Percentiles rank a stretch among this genome's conserved stretches.
Conservation (phyloP, 768 basidiomycete genomes). For the Macrolepiota albuminosa region DNA sequence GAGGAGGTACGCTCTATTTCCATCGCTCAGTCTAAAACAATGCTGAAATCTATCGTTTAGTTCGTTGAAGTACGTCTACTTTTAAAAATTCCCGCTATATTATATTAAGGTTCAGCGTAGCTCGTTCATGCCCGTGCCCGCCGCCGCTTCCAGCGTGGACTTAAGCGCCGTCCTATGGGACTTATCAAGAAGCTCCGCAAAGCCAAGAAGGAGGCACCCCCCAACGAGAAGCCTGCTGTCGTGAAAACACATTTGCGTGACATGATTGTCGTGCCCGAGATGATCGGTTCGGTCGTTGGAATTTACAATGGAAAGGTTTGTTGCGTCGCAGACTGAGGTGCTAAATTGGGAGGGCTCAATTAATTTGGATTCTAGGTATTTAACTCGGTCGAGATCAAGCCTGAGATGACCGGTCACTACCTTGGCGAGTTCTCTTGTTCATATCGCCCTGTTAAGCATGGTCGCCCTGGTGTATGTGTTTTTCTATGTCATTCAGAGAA, state of each 20-base stretch:
- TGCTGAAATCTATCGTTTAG: conserved; percentile 27
- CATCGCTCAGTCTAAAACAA: background rate
- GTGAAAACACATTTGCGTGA: conserved; percentile 99
- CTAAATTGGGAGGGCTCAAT: background rate
- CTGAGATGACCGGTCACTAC: conserved; percentile 99
- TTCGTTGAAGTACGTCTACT: conserved; percentile 67
- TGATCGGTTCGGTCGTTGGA: conserved; percentile 97
- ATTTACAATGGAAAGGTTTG: conserved; percentile 96
- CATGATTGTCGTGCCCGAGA: conserved; percentile 99
- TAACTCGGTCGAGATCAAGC: conserved; percentile 98
- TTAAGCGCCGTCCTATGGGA: conserved; percentile 97
- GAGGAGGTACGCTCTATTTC: conserved; percentile 70
- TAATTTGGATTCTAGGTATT: conserved; percentile 51
- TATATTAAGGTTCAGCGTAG: conserved; percentile 30
- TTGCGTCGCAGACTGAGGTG: conserved; percentile 1
- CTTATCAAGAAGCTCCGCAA: conserved; percentile 99
- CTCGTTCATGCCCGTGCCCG: conserved; percentile 98
- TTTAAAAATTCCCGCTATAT: background rate
- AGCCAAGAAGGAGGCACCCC: conserved; percentile 98
- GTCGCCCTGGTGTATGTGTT: conserved; percentile 91
- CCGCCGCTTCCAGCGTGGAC: conserved; percentile 97
- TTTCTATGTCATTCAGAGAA: background rate
- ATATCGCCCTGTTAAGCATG: conserved; percentile 99
- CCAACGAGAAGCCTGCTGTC: conserved; percentile 97
- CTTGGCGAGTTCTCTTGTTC: conserved; percentile 97